Base-by-base conservation (phyloP, 192 early-diverging fungal genomes). In the Entophlyctis helioformis region DNA sequence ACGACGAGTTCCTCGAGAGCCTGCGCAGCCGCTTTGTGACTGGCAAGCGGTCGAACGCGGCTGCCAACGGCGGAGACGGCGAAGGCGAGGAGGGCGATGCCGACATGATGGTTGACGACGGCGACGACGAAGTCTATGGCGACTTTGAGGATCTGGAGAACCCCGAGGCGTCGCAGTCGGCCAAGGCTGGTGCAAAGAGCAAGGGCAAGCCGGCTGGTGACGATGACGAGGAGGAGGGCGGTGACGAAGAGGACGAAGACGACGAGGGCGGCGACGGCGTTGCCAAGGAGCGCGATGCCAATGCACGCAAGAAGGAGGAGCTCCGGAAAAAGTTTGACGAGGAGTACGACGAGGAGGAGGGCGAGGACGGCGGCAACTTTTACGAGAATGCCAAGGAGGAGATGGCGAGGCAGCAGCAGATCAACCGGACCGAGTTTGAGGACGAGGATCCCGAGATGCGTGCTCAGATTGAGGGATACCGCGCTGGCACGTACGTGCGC, bases 271-370 rank as follows among this genome's bases (percentile, higher is more conserved):
- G 18, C 11, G 36, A 35, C 24, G 43, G 24, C 2, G 19, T 25
- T 3, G 19, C 47, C 5, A 40, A 40, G 20, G 36, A 12, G 24
- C 12, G 83, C 67, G 7, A 66, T 95, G 54, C 74, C 80, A 1
- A 78, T 76, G n/a, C n/a, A n/a, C n/a, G n/a, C 40, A 86, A 83
- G 63, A 90, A 91, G 60, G 85, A 84, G 52, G 78, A 85, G 50
- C 74, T 98, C 36, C 89, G 90, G 56, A 83, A 74, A 51, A 95
- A 92, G 64, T 98, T 96, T 60, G 87, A 92, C 62, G 84, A 84
- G 26, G 66, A 95, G 48, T 91, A 92, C 57, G 82, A 79, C 48
- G 51, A 49, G 9, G 64, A 56, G 28, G 81, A 79, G 36, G 89
- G 83, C 36, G 83, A 84, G 35, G 81, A 76, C 1, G 72, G 65